A percentile compares a stretch with the other conserved stretches of the same genome.
Conservation (phyloP, 1,284 basidiomycete species). For the Naganishia cerealis region DNA sequence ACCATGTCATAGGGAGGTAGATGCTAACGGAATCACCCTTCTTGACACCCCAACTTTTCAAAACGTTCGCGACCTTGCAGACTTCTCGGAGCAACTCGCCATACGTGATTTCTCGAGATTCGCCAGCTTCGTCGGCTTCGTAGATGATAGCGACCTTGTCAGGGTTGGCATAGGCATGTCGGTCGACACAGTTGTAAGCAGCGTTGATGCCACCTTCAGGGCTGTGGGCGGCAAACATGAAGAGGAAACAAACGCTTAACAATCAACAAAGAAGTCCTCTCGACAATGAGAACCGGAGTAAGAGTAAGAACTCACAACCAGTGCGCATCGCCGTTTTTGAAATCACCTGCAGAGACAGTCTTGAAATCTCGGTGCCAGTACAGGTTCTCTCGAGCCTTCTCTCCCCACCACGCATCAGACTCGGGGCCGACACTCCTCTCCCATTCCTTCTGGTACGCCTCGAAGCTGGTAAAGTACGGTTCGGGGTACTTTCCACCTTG, state of each 20-base stretch:
- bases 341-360: conserved; percentile 80
- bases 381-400: conserved; percentile 78
- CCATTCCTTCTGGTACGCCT: conserved; percentile 70
- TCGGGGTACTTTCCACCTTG: conserved; percentile 43
- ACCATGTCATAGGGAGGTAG: conserved; percentile 47
- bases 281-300: neutral
- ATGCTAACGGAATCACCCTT: conserved; percentile 83
- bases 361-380: conserved; percentile 91
- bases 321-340: conserved; percentile 81
- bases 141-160: conserved; percentile 97
- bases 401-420: conserved; percentile 77
- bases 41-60: conserved; percentile 85
- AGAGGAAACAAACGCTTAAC: neutral
- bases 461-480: conserved; percentile 35
- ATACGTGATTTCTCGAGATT: conserved; percentile 76
- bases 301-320: conserved; percentile 68
- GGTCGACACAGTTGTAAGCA: conserved; percentile 96
- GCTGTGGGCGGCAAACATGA: conserved; percentile 42
- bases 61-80: conserved; percentile 84
- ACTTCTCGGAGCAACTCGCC: conserved; percentile 86
- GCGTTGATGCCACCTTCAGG: conserved; percentile 84
- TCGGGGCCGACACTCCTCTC: conserved; percentile 69
- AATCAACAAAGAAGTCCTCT: neutral
- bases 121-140: conserved; percentile 91
- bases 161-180: conserved; percentile 77